Base-by-base conservation (phyloP, 495 filamentous ascomycete species). In the Neurospora sp. region DNA sequence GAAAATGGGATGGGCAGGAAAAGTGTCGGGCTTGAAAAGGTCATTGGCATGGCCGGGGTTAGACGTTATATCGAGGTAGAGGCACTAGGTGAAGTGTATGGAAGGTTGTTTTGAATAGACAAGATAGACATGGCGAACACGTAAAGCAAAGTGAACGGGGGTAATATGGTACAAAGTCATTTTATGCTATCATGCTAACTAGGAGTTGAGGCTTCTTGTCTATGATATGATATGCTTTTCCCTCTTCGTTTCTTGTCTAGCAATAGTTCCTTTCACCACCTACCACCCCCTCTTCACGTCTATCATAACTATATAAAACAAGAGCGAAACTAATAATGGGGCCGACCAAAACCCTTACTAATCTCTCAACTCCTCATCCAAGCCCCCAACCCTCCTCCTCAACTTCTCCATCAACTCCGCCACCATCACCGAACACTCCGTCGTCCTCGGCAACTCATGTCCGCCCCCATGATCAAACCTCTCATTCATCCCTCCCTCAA, bases 391-490 rank as follows among this genome's bases (percentile, higher is more conserved):
- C 27, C 42, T n/a, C 72, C 40, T 39, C 38, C 35, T 71, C 39
- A 82, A 39, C 70, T 75, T 70, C 75, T 71, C 40, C 27, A 81
- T 14, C 70, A 82, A n/a, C 46, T n/a, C 73, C 4, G 79, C 80
- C 27, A 82, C 75, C 71, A 10, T 73, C 39, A 42, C 10, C 16
- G 77, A 79, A 42, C 80, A 79, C 16, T 75, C 78, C 0, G 77
- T 80, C 62, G 76, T 73, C 75, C 80, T 69, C 38, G 80, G 80
- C 27, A 82, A 80, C 37, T 90, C 89, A 80, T 90, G 89, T 0
- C 85, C 86, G 2, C 87, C 88, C 0, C 80, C 79, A 76, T 91
- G 88, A 72, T 88, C 82, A 76, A 84, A 89, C 54, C 54, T 62
- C 27, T 62, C 54, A 31, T 62, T 62, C 41, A 81, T 82, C 72